Evolutionary conservation across 768 basidiomycete species (phyloP).

Genomic region (Pleurotus ostreatus): DNA sequence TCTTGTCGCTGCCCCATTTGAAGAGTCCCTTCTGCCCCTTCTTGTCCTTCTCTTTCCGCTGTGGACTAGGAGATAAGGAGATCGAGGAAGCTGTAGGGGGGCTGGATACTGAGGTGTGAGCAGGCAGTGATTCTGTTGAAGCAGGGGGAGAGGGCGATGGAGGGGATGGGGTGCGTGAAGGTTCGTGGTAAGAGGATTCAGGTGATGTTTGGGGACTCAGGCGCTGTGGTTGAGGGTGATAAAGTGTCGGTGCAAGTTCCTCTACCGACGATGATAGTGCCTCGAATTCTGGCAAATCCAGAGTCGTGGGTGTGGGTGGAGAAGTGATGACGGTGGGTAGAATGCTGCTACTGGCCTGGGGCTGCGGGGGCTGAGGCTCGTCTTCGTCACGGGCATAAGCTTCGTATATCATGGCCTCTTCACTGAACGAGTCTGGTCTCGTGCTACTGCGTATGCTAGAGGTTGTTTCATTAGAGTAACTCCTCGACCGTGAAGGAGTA

Average conservation of each 20-base stretch:
- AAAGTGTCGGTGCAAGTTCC: constrained; percentile 41
- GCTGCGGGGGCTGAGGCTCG: constrained; percentile 14
- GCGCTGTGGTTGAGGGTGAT: constrained; percentile 67
- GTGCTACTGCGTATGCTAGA: constrained; percentile 22
- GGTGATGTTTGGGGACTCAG: constrained; percentile 36
- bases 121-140: constrained; percentile 13
- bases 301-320: constrained; percentile 19
- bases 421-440: constrained; percentile 74
- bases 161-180: constrained; percentile 22
- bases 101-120: constrained; percentile 19
- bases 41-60: constrained; percentile 71
- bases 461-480: constrained; percentile 41
- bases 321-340: constrained; percentile 26
- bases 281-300: constrained; percentile 19
- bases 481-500: constrained; percentile 33
- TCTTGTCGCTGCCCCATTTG: constrained; percentile 55
- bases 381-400: constrained; percentile 63
- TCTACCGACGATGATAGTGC: constrained; percentile 29
- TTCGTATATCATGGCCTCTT: constrained; percentile 81
- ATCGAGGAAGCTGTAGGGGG: constrained; percentile 26
- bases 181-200: constrained; percentile 22
- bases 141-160: constrained; percentile 15
- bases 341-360: neutral
- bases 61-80: constrained; percentile 28
- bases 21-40: constrained; percentile 36